These are phyloP conservation scores for Colletotrichum higginsianum DNA, from an alignment of 2,329 filamentous ascomycete genomes.

Conservation along the genomic window DNA sequence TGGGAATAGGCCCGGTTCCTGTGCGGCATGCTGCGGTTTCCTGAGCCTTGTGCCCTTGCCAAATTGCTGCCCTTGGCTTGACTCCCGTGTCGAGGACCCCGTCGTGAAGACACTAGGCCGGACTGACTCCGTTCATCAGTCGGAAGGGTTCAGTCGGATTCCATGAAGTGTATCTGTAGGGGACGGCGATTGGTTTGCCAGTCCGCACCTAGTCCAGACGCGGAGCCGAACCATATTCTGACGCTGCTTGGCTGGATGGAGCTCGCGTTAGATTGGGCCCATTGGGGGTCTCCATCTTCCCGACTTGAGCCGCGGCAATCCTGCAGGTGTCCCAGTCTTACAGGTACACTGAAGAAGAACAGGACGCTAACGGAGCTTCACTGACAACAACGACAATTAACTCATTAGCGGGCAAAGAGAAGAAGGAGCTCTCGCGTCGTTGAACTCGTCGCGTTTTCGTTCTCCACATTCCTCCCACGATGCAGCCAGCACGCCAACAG, in stretches of 20 bases:
- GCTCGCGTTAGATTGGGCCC: constrained; percentile 30
- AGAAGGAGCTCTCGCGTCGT: neutral
- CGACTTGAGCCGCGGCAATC: constrained; percentile 32
- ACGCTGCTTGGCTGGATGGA: constrained; percentile 28
- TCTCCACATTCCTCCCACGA: constrained; percentile 11
- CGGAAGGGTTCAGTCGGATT: constrained; percentile 33
- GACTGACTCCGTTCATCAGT: constrained; percentile 37
- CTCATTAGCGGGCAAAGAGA: neutral
- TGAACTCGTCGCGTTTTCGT: neutral
- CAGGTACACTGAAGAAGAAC: constrained; percentile 8
- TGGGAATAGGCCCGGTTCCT: constrained; percentile 26
- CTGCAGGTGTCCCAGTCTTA: constrained; percentile 25
- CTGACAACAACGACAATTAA: neutral
- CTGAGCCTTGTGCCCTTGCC: neutral
- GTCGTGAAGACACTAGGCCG: constrained; percentile 23
- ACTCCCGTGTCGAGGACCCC: constrained; percentile 25
- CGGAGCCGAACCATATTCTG: constrained; percentile 26
- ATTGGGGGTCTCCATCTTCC: constrained; percentile 30
- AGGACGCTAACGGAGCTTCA: constrained; percentile 17
- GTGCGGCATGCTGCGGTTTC: constrained; percentile 18
- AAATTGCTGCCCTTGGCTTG: neutral
- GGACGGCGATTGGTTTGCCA: constrained; percentile 30
- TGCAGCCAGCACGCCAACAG: constrained; percentile 19
- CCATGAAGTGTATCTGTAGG: neutral
- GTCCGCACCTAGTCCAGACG: neutral